Percentiles rank a stretch among this genome's conserved stretches.
These are phyloP conservation scores for Tinospora cordifolia DNA, from an alignment of 164 flowering plant species.

Conservation along the genomic window DNA sequence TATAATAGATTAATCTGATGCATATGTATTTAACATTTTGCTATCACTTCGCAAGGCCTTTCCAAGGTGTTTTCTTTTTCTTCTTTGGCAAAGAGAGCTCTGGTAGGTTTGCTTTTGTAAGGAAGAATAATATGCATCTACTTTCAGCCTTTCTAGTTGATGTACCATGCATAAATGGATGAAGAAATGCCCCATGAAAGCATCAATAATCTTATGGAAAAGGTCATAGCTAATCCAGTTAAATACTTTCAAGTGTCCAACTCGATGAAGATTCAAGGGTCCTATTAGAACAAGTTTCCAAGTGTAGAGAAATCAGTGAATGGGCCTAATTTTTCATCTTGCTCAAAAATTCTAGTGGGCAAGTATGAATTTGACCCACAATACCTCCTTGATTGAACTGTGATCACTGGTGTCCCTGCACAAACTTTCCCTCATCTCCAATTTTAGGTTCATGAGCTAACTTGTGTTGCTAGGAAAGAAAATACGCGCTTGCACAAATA, in stretches of 20 bases:
- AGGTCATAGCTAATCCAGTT: neutral
- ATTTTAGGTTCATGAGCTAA: neutral
- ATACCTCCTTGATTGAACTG: neutral
- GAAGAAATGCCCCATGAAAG: neutral
- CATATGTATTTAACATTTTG: neutral
- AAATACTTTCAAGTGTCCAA: neutral
- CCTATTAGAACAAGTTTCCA: neutral
- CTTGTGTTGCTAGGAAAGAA: neutral
- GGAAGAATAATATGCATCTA: neutral
- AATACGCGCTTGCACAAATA: neutral
- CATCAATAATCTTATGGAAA: neutral
- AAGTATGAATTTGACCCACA: neutral
- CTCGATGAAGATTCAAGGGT: neutral
- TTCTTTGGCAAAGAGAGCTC: neutral
- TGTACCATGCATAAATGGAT: neutral
- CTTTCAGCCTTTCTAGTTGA: neutral
- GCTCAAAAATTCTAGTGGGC: neutral
- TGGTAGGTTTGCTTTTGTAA: neutral
- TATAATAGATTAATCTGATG: neutral
- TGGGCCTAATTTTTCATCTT: neutral
- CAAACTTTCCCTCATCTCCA: neutral
- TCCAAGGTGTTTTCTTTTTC: no score
- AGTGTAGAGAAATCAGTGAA: neutral
- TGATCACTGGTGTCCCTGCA: no score
- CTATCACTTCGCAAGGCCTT: neutral